A percentile compares a stretch with the other conserved stretches of the same genome.
Evolutionary conservation across 495 filamentous ascomycete genomes (phyloP).

Genomic region (Aspergillus homomorphus): DNA sequence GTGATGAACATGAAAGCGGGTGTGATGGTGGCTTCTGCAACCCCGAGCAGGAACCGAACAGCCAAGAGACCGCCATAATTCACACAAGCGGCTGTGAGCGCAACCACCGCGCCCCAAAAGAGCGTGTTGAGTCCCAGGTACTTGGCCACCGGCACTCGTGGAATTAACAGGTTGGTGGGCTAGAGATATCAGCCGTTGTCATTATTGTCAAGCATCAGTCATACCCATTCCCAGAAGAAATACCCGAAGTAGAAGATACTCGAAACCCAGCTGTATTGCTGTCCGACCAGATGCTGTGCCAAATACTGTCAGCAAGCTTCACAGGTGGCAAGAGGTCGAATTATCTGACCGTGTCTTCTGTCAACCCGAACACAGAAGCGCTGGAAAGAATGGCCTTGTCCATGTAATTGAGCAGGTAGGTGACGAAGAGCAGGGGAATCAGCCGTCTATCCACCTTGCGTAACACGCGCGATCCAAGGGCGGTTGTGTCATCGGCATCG

Average conservation of each 20-base stretch:
- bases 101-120: conserved; percentile 56
- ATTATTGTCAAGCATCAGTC: conserved; percentile 24
- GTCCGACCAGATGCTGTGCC: conserved; percentile 42
- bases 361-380: conserved; percentile 49
- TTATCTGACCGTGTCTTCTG: conserved; percentile 33
- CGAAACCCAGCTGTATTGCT: conserved; percentile 58
- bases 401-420: conserved; percentile 43
- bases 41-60: conserved; percentile 49
- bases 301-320: conserved; percentile 28
- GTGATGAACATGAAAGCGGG: conserved; percentile 41
- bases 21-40: conserved; percentile 51
- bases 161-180: conserved; percentile 41
- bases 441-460: conserved; percentile 48
- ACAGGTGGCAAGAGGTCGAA: background rate
- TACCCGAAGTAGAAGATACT: conserved; percentile 64
- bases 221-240: conserved; percentile 35
- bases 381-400: conserved; percentile 56
- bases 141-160: conserved; percentile 51
- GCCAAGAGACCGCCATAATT: conserved; percentile 36
- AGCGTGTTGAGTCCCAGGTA: conserved; percentile 55
- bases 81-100: conserved; percentile 36
- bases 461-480: conserved; percentile 15
- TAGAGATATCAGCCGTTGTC: conserved; percentile 23
- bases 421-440: conserved; percentile 38
- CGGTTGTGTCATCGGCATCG: background rate